Conservation (phyloP, 768 basidiomycete genomes). For the Pleurotus platypus region DNA sequence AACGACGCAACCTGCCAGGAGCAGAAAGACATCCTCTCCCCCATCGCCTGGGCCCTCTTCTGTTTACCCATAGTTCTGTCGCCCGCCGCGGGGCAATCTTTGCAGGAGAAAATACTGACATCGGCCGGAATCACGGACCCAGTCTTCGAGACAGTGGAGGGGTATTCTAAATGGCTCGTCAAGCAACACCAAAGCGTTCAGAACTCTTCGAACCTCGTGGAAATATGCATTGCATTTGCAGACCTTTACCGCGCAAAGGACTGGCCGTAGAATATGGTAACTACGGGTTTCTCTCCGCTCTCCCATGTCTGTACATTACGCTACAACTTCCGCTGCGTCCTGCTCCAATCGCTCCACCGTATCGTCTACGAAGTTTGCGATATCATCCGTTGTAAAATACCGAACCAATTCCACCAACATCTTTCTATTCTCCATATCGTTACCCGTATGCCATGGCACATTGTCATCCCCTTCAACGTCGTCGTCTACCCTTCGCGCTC, state of each 20-base stretch:
- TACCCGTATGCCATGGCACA: neutral
- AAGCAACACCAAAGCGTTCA: neutral
- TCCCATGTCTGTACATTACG: neutral
- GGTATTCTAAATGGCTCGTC: neutral
- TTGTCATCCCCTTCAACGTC: neutral
- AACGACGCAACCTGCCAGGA: neutral
- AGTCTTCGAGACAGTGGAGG: neutral
- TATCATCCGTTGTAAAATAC: neutral
- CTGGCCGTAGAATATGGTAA: neutral
- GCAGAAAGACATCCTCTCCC: neutral
- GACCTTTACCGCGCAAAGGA: neutral
- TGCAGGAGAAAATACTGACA: neutral
- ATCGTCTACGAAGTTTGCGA: neutral
- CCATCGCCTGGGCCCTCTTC: neutral
- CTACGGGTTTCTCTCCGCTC: neutral
- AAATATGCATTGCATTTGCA: neutral
- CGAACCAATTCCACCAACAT: neutral
- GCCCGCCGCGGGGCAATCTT: neutral
- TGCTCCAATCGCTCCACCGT: neutral
- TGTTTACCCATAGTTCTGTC: neutral
- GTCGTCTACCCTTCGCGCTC: neutral
- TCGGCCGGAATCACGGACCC: neutral
- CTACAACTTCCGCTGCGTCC: neutral
- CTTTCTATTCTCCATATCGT: neutral
- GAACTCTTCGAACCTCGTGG: neutral